Conservation (phyloP, 2,329 filamentous ascomycete species). For the Hypocrella siamensis region DNA sequence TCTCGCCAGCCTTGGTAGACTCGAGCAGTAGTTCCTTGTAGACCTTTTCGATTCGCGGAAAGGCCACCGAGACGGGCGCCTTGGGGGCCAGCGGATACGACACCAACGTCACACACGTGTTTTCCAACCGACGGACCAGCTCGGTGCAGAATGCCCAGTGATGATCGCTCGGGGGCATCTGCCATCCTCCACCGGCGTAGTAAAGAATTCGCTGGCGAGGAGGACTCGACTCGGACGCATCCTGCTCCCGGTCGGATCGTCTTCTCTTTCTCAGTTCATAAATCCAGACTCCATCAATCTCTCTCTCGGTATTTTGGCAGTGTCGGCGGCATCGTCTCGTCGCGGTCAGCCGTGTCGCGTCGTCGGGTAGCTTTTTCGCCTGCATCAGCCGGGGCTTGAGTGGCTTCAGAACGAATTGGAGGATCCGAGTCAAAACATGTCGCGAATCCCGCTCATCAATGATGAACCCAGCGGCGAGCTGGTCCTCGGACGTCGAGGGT, state of each 20-base stretch:
- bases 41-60: constrained; percentile 29
- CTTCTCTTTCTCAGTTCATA: constrained; percentile 9
- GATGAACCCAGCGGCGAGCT: no score
- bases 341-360: neutral
- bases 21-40: constrained; percentile 24
- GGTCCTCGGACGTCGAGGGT: no score
- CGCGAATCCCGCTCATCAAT: neutral
- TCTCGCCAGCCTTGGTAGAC: constrained; percentile 19
- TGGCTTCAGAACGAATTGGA: neutral
- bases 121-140: constrained; percentile 23
- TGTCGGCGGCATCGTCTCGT: neutral
- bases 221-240: neutral
- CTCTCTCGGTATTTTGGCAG: neutral
- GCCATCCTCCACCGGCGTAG: constrained; percentile 41
- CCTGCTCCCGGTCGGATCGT: neutral
- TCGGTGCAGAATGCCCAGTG: constrained; percentile 36
- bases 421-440: neutral
- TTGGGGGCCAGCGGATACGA: constrained; percentile 38
- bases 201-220: constrained; percentile 27
- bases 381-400: neutral
- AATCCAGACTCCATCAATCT: constrained; percentile 10
- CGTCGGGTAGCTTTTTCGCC: neutral
- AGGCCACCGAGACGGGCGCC: constrained; percentile 28
- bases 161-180: constrained; percentile 27
- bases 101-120: constrained; percentile 27